These are phyloP conservation scores for Puccinia triticina DNA, from an alignment of 1,284 basidiomycete species.

Conservation along the genomic window DNA sequence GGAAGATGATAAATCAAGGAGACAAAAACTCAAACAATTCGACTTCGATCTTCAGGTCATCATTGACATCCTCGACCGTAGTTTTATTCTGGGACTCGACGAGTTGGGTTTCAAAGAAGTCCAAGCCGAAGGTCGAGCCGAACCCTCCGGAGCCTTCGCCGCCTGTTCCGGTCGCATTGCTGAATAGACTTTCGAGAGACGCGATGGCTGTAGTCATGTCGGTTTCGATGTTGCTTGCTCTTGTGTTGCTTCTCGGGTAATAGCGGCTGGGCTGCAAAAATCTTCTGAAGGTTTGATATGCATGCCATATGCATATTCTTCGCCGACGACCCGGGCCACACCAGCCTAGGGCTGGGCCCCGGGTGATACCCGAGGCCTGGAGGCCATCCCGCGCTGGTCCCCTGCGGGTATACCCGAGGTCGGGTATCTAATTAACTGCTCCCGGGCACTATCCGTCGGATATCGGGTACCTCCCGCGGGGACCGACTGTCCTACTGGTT, in stretches of 20 bases:
- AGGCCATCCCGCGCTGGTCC: too few species aligned
- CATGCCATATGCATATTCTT: neutral
- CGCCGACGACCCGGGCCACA: neutral
- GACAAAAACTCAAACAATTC: slow-evolving; percentile 39
- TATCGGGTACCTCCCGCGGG: too few species aligned
- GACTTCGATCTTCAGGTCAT: slow-evolving; percentile 48
- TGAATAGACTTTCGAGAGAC: slow-evolving; percentile 11
- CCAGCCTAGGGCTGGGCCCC: too few species aligned
- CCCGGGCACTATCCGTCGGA: too few species aligned
- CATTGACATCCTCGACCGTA: slow-evolving; percentile 34
- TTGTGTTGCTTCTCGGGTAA: too few species aligned
- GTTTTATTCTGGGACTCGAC: slow-evolving; percentile 39
- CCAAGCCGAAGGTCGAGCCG: slow-evolving; percentile 17
- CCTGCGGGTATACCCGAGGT: too few species aligned
- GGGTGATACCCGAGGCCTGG: too few species aligned
- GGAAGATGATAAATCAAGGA: neutral
- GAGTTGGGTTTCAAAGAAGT: slow-evolving; percentile 48
- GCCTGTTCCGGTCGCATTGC: neutral
- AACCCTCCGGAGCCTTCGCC: neutral
- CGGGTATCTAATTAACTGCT: too few species aligned
- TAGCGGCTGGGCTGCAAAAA: neutral
- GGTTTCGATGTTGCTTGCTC: neutral
- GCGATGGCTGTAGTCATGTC: neutral
- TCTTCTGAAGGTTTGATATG: neutral
- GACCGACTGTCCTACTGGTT: too few species aligned